A percentile compares a stretch with the other conserved stretches of the same genome.
Conservation (phyloP, 805 yeast genomes). For the Candida nitratophila region DNA sequence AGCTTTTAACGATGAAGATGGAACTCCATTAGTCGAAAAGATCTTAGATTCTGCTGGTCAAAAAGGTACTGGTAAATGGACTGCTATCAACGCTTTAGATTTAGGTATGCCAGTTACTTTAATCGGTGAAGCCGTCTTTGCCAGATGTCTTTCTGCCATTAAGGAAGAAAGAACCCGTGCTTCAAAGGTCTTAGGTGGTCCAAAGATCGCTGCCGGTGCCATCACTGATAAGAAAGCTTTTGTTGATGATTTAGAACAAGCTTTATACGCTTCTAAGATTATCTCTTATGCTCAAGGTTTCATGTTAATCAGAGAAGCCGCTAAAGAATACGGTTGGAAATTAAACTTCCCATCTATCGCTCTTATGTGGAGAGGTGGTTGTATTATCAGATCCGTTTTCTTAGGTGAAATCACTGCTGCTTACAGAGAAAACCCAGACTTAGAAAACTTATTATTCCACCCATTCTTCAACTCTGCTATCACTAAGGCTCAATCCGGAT, state of each 20-base stretch:
- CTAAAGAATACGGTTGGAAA: slow-evolving; percentile 93
- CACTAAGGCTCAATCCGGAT: slow-evolving; percentile 86
- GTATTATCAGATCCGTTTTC: slow-evolving; percentile 98
- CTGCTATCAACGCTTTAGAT: slow-evolving; percentile 96
- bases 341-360: slow-evolving; percentile 98
- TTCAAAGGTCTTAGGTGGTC: slow-evolving; percentile 72
- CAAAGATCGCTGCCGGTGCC: slow-evolving; percentile 54
- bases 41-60: slow-evolving; percentile 96
- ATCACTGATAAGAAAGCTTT: slow-evolving; percentile 74
- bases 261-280: slow-evolving; percentile 95
- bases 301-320: slow-evolving; percentile 98
- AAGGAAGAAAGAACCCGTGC: slow-evolving; percentile 89
- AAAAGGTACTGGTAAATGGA: slow-evolving; percentile 99
- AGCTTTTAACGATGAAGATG: slow-evolving; percentile 82
- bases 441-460: slow-evolving; percentile 93
- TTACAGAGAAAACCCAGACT: slow-evolving; percentile 85
- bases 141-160: slow-evolving; percentile 92
- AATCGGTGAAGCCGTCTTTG: slow-evolving; percentile 97
- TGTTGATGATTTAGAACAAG: slow-evolving; percentile 93
- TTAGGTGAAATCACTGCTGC: slow-evolving; percentile 95
- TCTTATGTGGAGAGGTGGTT: slow-evolving; percentile 99
- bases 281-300: slow-evolving; percentile 99
- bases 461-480: slow-evolving; percentile 91
- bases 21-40: slow-evolving; percentile 92
- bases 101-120: slow-evolving; percentile 97